phyloP scores from a whole-genome alignment of 495 filamentous ascomycete genomes.

The Elasticomyces elasticus region DNA sequence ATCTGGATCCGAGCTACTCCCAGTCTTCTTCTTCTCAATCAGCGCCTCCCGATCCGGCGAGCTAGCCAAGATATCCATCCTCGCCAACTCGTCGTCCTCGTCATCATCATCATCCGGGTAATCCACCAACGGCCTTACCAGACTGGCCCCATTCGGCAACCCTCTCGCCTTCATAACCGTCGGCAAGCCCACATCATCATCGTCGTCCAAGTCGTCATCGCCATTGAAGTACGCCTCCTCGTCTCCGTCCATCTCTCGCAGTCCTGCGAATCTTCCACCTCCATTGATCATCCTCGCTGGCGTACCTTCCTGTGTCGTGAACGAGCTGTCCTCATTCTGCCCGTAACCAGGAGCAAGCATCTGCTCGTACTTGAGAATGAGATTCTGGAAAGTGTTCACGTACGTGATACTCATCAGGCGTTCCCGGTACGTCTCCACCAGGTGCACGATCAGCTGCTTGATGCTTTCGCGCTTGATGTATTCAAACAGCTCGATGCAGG shows the following conservation, averaged over 20 bases:
- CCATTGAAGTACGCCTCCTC: constrained; percentile 85
- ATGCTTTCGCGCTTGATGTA: constrained; percentile 76
- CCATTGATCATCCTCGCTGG: constrained; percentile 43
- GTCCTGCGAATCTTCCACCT: constrained; percentile 55
- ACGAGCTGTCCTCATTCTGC: constrained; percentile 27
- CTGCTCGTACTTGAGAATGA: constrained; percentile 74
- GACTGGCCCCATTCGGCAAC: constrained; percentile 38
- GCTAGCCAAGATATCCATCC: constrained; percentile 43
- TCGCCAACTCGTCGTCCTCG: constrained; percentile 37
- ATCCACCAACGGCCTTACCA: constrained; percentile 71
- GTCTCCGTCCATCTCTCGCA: constrained; percentile 73
- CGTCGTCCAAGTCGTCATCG: constrained; percentile 69
- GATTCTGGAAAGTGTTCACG: constrained; percentile 70
- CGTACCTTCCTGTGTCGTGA: constrained; percentile 38
- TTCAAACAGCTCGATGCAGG: constrained; percentile 92
- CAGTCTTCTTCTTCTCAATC: not conserved
- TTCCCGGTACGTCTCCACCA: constrained; percentile 83
- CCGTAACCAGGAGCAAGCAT: constrained; percentile 41
- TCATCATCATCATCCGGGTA: constrained; percentile 78
- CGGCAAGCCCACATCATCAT: constrained; percentile 23
- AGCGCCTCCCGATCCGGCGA: constrained; percentile 11
- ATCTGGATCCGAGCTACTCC: constrained; percentile 5
- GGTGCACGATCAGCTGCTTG: constrained; percentile 69
- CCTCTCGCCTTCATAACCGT: constrained; percentile 21
- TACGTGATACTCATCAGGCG: constrained; percentile 70